These are phyloP conservation scores for Penicillium chermesinum DNA, from an alignment of 495 filamentous ascomycete genomes.

Conservation along the genomic window DNA sequence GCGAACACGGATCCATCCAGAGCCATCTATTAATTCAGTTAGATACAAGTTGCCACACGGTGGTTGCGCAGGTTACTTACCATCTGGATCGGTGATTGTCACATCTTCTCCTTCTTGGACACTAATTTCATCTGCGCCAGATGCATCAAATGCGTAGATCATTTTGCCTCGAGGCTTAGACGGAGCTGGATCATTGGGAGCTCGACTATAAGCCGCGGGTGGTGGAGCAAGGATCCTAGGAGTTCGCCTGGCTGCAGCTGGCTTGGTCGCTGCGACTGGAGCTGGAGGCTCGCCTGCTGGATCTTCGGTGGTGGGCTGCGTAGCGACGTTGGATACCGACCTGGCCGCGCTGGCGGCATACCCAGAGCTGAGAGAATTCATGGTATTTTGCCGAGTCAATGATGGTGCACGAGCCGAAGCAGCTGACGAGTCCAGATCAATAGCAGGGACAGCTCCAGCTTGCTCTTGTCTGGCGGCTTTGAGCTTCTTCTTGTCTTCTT, in stretches of 20 bases:
- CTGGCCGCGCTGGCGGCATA: slow-evolving; percentile 76
- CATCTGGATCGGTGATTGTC: slow-evolving; percentile 77
- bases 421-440: slow-evolving; percentile 35
- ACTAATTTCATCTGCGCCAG: slow-evolving; percentile 71
- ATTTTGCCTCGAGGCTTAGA: slow-evolving; percentile 68
- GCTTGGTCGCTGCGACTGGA: slow-evolving; percentile 32
- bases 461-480: slow-evolving; percentile 77
- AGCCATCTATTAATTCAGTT: slow-evolving; percentile 58
- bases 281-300: slow-evolving; percentile 33
- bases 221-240: slow-evolving; percentile 79
- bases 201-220: slow-evolving; percentile 68
- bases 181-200: slow-evolving; percentile 24
- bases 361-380: slow-evolving; percentile 87
- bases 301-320: slow-evolving; percentile 29
- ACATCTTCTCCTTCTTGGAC: slow-evolving; percentile 75
- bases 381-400: slow-evolving; percentile 78
- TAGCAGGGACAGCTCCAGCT: slow-evolving; percentile 52
- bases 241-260: slow-evolving; percentile 48
- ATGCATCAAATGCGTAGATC: slow-evolving; percentile 79
- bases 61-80: slow-evolving; percentile 44
- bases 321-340: slow-evolving; percentile 58
- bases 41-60: not conserved
- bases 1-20: slow-evolving; percentile 83
- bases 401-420: slow-evolving; percentile 38
- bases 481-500: slow-evolving; percentile 90